phyloP scores from a whole-genome alignment of 352 stramenopile genomes.

The Globisporangium apiculatum region DNA sequence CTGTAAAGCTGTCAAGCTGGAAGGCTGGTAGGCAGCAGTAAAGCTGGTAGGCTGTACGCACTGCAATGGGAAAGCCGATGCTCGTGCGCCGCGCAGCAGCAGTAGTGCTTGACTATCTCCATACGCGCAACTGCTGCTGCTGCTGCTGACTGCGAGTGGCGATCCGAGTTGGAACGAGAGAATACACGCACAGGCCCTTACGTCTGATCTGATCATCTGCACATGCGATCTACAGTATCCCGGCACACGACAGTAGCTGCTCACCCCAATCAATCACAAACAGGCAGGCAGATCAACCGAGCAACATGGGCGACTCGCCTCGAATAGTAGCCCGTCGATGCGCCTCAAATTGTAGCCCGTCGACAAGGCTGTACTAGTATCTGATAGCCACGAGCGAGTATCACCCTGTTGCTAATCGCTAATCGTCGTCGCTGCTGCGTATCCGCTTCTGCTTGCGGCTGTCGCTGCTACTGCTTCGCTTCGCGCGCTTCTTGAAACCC shows the following conservation, averaged over 20 bases:
- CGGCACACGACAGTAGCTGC: too few relatives aligned
- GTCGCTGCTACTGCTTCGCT: constrained; percentile 15
- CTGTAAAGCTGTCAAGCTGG: constrained; percentile 43
- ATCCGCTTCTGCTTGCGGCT: constrained; percentile 47
- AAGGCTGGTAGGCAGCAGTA: too few relatives aligned
- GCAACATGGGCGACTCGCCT: not conserved
- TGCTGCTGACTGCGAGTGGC: not conserved
- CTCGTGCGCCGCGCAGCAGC: too few relatives aligned
- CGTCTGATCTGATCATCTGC: not conserved
- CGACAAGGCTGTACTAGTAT: too few relatives aligned
- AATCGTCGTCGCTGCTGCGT: constrained; percentile 52
- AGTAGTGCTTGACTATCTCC: too few relatives aligned
- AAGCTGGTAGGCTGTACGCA: too few relatives aligned
- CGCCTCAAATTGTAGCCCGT: too few relatives aligned
- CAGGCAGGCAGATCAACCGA: not conserved
- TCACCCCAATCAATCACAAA: not conserved
- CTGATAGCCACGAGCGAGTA: too few relatives aligned
- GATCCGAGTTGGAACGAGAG: constrained; percentile 1
- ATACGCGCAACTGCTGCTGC: not conserved
- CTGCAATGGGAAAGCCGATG: too few relatives aligned
- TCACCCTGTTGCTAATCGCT: too few relatives aligned
- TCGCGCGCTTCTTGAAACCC: constrained; percentile 66
- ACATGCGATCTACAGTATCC: too few relatives aligned
- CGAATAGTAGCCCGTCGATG: not conserved
- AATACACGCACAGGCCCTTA: constrained; percentile 7